A percentile compares a stretch with the other conserved stretches of the same genome.
phyloP scores from a whole-genome alignment of 1,139 yeast species.

The Diutina sp. region DNA sequence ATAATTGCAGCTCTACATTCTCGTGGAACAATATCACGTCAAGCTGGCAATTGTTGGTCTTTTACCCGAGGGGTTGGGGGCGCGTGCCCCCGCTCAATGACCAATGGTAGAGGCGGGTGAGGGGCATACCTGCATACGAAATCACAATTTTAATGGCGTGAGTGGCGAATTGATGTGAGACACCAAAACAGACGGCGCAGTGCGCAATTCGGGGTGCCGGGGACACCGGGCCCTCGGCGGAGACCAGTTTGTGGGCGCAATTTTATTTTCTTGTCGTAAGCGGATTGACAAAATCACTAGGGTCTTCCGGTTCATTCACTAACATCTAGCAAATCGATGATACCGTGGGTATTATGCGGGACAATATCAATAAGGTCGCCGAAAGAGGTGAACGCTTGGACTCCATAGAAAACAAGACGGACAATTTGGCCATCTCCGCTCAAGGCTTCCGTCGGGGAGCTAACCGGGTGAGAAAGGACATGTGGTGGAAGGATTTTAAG shows the following conservation, averaged over 20 bases:
- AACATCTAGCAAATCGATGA: conserved; percentile 70
- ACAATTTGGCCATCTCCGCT: conserved; percentile 84
- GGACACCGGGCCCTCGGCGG: background rate
- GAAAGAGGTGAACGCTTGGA: conserved; percentile 92
- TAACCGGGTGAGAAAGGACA: conserved; percentile 92
- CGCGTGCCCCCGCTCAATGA: background rate
- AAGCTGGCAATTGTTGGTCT: background rate
- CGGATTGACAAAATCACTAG: background rate
- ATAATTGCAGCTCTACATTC: background rate
- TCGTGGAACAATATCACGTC: background rate
- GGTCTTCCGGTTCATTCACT: conserved; percentile 4
- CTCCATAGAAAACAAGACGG: conserved; percentile 88
- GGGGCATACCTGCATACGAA: background rate
- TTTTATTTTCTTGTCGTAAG: background rate
- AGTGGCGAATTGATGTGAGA: background rate
- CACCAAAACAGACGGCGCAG: background rate
- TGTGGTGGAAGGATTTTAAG: conserved; percentile 99
- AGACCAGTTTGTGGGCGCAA: background rate
- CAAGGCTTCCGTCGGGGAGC: conserved; percentile 97
- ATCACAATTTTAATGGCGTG: background rate
- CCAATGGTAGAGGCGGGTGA: background rate
- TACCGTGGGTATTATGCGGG: conserved; percentile 97
- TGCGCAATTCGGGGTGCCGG: background rate
- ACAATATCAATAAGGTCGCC: conserved; percentile 90
- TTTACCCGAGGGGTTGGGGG: background rate